Base-by-base conservation (phyloP, 1,139 yeast species). In the Candida sp. region DNA sequence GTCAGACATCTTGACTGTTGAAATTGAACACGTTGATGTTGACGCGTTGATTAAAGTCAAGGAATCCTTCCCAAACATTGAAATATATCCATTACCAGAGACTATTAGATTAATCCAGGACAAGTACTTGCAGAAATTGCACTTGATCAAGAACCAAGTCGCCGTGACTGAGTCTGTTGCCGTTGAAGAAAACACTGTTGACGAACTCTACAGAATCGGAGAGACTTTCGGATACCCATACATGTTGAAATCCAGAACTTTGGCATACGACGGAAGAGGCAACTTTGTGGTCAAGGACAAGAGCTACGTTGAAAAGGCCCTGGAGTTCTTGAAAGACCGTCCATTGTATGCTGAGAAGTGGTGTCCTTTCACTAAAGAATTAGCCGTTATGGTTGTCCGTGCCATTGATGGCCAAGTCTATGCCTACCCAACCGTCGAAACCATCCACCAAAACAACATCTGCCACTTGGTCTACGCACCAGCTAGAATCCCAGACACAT, bases 201-300 rank as follows among this genome's bases (percentile, higher is more conserved):
- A 76, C 35, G 79, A 83, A 2, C 72, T 94, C 55, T 55, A 60
- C 27, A 65, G 67, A 7, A 83, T 88, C 50, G 98, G 97, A 4
- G 72, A 67, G 4, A 69, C 78, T 55, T 85, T 82, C 57, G 96
- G 94, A 9, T 94, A 81, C 65, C 99, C 99, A 31, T 91, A 73
- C 71, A 88, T 94, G 88, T 80, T 94, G 62, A 94, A 94, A 67
- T 85, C 97, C 23, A 84, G 97, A 68, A 92, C 97, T 4, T 78
- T 89, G 68, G 99, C 99, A 9, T 94, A 94, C 67, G 99, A 94
- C 66, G 99, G 99, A 33, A 88, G 98, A 70, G 99, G 99, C 33
- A 94, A 94, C 73, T 94, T 81, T 69, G 98, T 92, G 9, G 96
- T 94, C 49, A 83, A 86, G 61, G 62, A 76, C 41, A 70, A 67